Percentiles rank a stretch among this genome's conserved stretches.
phyloP scores from a whole-genome alignment of 176 grass and related monocot genomes.

The Hordeum marinum region DNA sequence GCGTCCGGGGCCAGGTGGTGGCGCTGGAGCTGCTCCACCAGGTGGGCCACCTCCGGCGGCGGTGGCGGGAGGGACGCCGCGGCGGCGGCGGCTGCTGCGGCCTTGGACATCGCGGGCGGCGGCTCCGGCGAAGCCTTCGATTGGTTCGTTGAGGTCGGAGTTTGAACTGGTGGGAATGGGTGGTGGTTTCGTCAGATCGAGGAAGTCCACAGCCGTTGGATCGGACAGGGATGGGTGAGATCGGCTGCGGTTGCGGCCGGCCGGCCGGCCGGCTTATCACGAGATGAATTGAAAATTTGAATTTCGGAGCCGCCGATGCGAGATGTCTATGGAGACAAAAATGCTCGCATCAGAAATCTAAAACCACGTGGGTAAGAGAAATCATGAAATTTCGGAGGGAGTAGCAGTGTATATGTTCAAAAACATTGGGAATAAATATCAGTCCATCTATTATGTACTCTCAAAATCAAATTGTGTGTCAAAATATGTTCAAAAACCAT shows the following conservation, averaged over 20 bases:
- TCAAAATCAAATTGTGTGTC: no score
- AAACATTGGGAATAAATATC: no score
- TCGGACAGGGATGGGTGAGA: background rate
- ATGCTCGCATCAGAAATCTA: background rate
- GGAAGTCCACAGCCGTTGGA: background rate
- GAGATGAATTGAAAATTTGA: background rate
- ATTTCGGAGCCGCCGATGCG: background rate
- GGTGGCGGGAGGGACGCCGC: constrained; percentile 48
- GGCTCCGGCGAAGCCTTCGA: background rate
- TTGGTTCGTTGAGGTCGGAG: background rate
- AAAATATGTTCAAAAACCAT: no score
- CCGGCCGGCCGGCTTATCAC: background rate
- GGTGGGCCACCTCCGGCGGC: constrained; percentile 64
- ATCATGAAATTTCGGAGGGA: no score
- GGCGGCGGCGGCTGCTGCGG: constrained; percentile 46
- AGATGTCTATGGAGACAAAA: background rate
- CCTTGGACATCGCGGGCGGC: constrained; percentile 60
- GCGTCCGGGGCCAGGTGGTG: constrained; percentile 90
- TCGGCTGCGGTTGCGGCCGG: background rate
- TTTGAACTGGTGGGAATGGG: background rate
- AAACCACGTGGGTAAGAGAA: background rate
- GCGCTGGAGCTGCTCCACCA: constrained; percentile 85
- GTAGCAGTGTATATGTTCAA: no score
- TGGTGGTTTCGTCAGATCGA: background rate
- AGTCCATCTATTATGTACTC: no score